phyloP scores from a whole-genome alignment of 139 green algal genomes.

The Zygnema circumcarinatum region DNA sequence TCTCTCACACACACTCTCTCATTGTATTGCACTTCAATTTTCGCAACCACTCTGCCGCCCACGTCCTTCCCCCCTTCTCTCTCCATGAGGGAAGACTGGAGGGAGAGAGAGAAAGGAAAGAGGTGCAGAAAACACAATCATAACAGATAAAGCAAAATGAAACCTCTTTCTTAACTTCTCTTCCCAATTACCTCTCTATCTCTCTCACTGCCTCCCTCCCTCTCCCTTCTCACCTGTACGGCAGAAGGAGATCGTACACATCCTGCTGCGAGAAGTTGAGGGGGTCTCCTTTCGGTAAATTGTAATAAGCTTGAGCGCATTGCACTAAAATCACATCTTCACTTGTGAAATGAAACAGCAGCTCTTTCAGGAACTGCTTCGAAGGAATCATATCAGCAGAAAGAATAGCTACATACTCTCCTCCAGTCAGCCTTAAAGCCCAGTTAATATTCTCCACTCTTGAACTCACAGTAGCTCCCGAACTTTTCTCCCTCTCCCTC shows the following conservation, averaged over 20 bases:
- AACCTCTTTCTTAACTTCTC: too few species aligned
- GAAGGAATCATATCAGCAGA: not conserved
- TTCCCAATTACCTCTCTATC: too few species aligned
- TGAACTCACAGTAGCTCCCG: not conserved
- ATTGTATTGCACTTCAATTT: too few species aligned
- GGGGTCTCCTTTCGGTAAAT: slow-evolving; percentile 37
- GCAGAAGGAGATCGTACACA: slow-evolving; percentile 52
- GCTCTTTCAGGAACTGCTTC: not conserved
- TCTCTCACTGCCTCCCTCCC: too few species aligned
- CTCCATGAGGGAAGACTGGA: too few species aligned
- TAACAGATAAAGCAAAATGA: too few species aligned
- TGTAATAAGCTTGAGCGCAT: slow-evolving; percentile 54
- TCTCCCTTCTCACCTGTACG: slow-evolving; percentile 36
- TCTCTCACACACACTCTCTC: too few species aligned
- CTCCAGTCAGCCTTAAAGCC: not conserved
- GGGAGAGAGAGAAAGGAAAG: too few species aligned
- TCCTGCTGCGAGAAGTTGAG: slow-evolving; percentile 46
- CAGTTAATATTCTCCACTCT: not conserved
- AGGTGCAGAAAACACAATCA: too few species aligned
- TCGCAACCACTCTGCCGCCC: too few species aligned
- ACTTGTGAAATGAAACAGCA: not conserved
- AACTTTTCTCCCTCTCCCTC: too few species aligned
- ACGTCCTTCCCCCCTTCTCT: too few species aligned
- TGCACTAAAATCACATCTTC: slow-evolving; percentile 37
- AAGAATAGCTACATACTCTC: not conserved